Base-by-base conservation (phyloP, 2,329 filamentous ascomycete species). In the Aureobasidium mangrovei region DNA sequence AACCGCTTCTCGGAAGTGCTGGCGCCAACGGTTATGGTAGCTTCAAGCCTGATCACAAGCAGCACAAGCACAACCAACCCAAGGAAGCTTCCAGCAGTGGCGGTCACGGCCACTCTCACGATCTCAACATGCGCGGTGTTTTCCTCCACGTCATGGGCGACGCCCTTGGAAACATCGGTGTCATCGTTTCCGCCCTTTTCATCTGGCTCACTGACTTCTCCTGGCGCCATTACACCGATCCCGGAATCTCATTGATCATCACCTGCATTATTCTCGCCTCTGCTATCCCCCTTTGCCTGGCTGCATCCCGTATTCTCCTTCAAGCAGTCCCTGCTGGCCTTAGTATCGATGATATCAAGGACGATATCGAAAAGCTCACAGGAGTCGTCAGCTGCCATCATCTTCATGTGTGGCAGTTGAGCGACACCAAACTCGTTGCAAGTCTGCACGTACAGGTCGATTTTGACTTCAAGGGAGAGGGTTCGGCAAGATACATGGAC, bases 341-440 rank as follows among this genome's bases (percentile, higher is more conserved):
- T 63, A 84, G 85, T 61, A 82, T 96, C 55, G 85, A 91, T 60
- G 88, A 97, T 57, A 91, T 98, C 69, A 87, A 89, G 61, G 85
- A 91, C 60, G 93, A 98, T 67, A 95, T 98, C 53, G 82, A 91
- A 65, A 74, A 80, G 12, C 81, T 98, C 4, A 85, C 86, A 0
- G 91, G 91, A 40, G 86, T 98, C 45, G 76, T 93, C 58, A 89
- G 86, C 67, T 95, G 90, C 65, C 93, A 98, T 71, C 91, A 98
- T 68, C 79, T 98, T 26, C 93, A 98, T 68, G 90, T 98, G 58
- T 98, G 93, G 93, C 91, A 97, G 70, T 80, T 98, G 33, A 95
- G 87, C 12, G 91, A 97, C 67, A 93, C 90, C 51, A 95, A 96
- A 74, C 77, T 95, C 33, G 86, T 98, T 36, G 91, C 93, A 9